Conservation (phyloP, 768 basidiomycete genomes). For the Ephemerocybe angulata region DNA sequence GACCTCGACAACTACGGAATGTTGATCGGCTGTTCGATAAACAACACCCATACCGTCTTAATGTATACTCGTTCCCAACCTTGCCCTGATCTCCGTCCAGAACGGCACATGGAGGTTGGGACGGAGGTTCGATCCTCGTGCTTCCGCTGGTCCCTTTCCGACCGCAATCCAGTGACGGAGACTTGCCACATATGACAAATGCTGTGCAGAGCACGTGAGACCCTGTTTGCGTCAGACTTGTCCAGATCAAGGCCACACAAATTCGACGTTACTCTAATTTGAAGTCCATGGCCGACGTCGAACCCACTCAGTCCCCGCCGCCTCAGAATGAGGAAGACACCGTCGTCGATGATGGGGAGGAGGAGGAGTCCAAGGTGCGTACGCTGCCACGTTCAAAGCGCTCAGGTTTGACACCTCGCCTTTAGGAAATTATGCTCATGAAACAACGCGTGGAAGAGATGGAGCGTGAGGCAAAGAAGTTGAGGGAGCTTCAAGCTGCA, state of each 20-base stretch:
- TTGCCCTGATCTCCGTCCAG: too few relatives aligned
- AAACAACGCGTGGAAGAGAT: constrained; percentile 91
- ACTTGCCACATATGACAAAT: neutral
- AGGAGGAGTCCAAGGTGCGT: constrained; percentile 57
- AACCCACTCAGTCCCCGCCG: constrained; percentile 36
- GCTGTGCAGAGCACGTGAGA: constrained; percentile 8
- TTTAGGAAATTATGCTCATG: constrained; percentile 86
- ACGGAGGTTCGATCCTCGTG: too few relatives aligned
- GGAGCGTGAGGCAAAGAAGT: constrained; percentile 85
- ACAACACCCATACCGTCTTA: neutral
- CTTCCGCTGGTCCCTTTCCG: neutral
- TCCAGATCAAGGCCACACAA: constrained; percentile 1
- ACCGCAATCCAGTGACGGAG: too few relatives aligned
- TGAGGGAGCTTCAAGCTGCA: constrained; percentile 82
- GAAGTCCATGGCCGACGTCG: constrained; percentile 47
- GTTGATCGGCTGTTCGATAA: neutral
- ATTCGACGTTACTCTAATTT: neutral
- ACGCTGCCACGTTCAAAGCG: constrained; percentile 6
- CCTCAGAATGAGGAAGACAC: constrained; percentile 32
- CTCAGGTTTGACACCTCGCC: constrained; percentile 13
- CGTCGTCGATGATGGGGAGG: constrained; percentile 56
- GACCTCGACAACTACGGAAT: constrained; percentile 1
- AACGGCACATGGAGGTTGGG: too few relatives aligned
- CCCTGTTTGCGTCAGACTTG: constrained; percentile 1
- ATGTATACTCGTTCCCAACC: too few relatives aligned